Base-by-base conservation (phyloP, 2,329 filamentous ascomycete species). In the Exophiala calicioides region DNA sequence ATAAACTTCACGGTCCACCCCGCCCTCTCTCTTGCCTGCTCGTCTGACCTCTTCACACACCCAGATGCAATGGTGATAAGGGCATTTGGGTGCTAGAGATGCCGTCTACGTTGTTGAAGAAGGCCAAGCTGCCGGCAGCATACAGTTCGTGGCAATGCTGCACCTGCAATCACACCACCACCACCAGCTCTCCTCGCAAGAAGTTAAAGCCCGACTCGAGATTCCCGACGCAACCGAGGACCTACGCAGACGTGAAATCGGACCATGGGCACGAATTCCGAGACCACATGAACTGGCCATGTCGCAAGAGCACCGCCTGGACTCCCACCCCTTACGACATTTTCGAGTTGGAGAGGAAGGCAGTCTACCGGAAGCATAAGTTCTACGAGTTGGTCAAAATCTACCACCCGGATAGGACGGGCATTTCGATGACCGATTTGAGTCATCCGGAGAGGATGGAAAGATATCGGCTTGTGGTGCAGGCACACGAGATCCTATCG, bases 381-480 rank as follows among this genome's bases (percentile, higher is more conserved):
- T 98, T 90, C 76, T 93, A 94, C 68, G 80, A 91, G 62, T 80
- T 98, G 41, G 93, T 95, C 47, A 98, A 97, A 72, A 75, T 94
- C 35, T 98, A 98, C 71, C 93, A 98, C 63, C 93, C 93, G 0
- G 93, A 98, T 67, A 80, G 79, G 49, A 43, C 29, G 13, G 42
- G 44, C 7, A 73, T 67, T 53, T 64, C 62, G 46, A 63, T 66
- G 30, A 21, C 13, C 3, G 44, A 45, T 29, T 30, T 55, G 15
- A 47, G 21, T 15, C 39, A 53, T 24, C 12, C 43, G 19, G 77
- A 80, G 21, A 84, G 85, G 52, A 75, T 93, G n/a, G 88, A 96
- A 63, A 86, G 93, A 37, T 98, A 97, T 68, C 85, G 88, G 23
- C 79, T 98, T 26, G 78, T 97, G 45, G 83, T 97, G 26, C 82